Percentiles rank a stretch among this genome's conserved stretches.
phyloP scores from a whole-genome alignment of 495 filamentous ascomycete species.

The Penicillium bialowiezense region DNA sequence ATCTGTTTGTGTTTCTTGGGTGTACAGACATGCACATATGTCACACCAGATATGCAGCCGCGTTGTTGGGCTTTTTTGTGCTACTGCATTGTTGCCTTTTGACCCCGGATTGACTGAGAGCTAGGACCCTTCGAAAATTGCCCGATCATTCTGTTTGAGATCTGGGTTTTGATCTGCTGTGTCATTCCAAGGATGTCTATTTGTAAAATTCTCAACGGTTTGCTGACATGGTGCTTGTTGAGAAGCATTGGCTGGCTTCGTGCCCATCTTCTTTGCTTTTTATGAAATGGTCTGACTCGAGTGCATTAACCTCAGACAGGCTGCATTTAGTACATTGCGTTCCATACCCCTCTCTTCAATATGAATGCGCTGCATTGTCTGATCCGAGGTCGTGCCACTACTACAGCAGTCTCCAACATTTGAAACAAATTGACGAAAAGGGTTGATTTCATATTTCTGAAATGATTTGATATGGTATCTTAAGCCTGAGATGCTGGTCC shows the following conservation, averaged over 20 bases:
- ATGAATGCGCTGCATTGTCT: background rate
- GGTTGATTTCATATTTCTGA: background rate
- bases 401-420: background rate
- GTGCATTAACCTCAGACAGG: background rate
- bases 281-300: background rate
- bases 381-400: background rate
- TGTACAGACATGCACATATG: background rate
- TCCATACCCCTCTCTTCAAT: background rate
- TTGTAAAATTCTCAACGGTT: background rate
- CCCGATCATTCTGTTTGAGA: background rate
- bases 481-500: no score
- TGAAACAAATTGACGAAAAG: background rate
- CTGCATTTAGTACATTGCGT: background rate
- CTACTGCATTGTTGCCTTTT: background rate
- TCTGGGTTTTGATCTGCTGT: background rate
- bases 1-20: background rate
- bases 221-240: background rate
- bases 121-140: background rate
- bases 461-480: no score
- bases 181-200: no score
- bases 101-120: background rate
- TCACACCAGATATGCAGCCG: constrained; percentile 3
- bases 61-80: background rate
- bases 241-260: background rate
- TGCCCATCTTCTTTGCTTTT: background rate